Evolutionary conservation across 345 rosid species (phyloP).

Genomic region (Hypericum androsaemum): DNA sequence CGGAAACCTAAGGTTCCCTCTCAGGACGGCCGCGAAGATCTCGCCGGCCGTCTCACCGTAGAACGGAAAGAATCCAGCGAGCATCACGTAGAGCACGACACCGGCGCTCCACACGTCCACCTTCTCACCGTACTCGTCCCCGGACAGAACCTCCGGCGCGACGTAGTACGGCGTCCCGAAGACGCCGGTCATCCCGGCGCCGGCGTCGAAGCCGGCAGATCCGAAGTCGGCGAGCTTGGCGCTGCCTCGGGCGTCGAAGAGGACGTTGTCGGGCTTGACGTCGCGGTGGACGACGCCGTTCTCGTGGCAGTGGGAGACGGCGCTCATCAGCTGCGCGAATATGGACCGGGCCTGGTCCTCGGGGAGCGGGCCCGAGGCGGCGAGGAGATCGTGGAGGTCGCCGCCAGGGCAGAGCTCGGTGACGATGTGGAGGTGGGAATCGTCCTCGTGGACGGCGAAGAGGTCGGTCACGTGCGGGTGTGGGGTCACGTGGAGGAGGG

Average conservation of each 20-base stretch:
- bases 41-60: conserved; percentile 18
- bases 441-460: conserved; percentile 17
- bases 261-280: conserved; percentile 3
- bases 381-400: conserved; percentile 16
- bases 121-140: conserved; percentile 24
- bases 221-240: conserved; percentile 2
- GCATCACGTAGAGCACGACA: conserved; percentile 24
- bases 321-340: not conserved
- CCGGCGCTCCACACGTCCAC: conserved; percentile 27
- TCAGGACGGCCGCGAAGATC: conserved; percentile 20
- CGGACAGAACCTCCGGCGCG: conserved; percentile 24
- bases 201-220: conserved; percentile 13
- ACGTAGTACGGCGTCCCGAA: conserved; percentile 25
- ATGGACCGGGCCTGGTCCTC: conserved; percentile 9
- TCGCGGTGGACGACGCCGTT: conserved; percentile 2
- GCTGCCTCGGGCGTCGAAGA: not conserved
- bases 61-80: conserved; percentile 23
- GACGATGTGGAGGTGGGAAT: conserved; percentile 13
- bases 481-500: conserved; percentile 18
- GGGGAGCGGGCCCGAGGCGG: conserved; percentile 1
- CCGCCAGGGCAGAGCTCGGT: conserved; percentile 19
- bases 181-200: conserved; percentile 10
- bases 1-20: conserved; percentile 26
- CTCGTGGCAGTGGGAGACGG: conserved; percentile 1
- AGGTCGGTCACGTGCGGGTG: conserved; percentile 25